A percentile compares a stretch with the other conserved stretches of the same genome.
Evolutionary conservation across 2,329 filamentous ascomycete genomes (phyloP).

Genomic region (Trichoderma gracile): DNA sequence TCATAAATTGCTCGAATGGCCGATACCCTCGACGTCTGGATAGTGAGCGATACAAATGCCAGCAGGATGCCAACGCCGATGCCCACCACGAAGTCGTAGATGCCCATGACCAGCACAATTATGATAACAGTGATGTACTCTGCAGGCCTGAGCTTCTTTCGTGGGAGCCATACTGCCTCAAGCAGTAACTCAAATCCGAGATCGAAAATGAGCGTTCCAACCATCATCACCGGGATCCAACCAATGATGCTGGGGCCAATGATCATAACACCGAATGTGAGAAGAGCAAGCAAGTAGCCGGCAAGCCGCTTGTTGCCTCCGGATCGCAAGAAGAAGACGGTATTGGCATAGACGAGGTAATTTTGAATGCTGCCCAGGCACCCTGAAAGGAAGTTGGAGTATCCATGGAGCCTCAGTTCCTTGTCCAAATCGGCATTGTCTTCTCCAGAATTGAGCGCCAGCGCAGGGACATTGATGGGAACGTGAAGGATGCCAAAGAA

Average conservation of each 20-base stretch:
- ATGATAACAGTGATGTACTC: conserved; percentile 89
- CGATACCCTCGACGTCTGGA: conserved; percentile 86
- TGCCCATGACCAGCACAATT: conserved; percentile 94
- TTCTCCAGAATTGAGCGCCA: conserved; percentile 87
- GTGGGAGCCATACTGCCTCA: conserved; percentile 85
- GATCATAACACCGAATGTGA: conserved; percentile 80
- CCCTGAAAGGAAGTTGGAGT: conserved; percentile 90
- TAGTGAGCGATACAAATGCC: conserved; percentile 86
- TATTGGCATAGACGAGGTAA: conserved; percentile 97
- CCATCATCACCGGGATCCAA: conserved; percentile 95
- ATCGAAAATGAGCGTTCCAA: conserved; percentile 91
- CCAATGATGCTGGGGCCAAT: conserved; percentile 87
- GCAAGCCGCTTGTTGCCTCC: conserved; percentile 86
- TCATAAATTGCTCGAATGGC: conserved; percentile 89
- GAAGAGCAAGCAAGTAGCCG: conserved; percentile 77
- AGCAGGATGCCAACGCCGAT: conserved; percentile 90
- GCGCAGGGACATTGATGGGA: conserved; percentile 93
- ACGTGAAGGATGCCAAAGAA: conserved; percentile 98
- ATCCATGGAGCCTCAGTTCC: conserved; percentile 87
- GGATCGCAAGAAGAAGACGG: conserved; percentile 91
- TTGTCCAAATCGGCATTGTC: conserved; percentile 90
- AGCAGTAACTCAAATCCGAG: conserved; percentile 88
- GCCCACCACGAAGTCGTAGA: conserved; percentile 93
- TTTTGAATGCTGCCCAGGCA: conserved; percentile 88
- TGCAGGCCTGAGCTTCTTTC: conserved; percentile 79